Percentiles rank a stretch among this genome's conserved stretches.
Conservation (phyloP, 2,329 filamentous ascomycete genomes). For the Neofusicoccum kwambonambiense region DNA sequence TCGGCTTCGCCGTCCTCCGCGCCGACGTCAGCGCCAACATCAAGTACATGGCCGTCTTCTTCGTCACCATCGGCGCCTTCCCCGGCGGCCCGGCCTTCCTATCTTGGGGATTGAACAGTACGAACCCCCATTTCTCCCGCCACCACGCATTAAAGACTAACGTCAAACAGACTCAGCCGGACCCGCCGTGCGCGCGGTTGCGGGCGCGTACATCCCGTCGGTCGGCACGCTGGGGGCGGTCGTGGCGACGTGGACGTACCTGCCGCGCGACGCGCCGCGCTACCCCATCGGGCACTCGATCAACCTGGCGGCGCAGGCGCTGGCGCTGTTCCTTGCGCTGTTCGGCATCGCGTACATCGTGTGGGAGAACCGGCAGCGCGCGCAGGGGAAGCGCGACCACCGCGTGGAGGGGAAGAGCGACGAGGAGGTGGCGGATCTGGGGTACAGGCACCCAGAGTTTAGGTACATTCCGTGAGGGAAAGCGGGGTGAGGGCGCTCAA, state of each 20-base stretch:
- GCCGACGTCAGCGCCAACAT: slow-evolving; percentile 45
- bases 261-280: slow-evolving; percentile 44
- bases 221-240: slow-evolving; percentile 59
- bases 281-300: slow-evolving; percentile 49
- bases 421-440: slow-evolving; percentile 49
- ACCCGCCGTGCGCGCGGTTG: slow-evolving; percentile 56
- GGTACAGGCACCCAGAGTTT: slow-evolving; percentile 56
- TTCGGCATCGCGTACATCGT: slow-evolving; percentile 54
- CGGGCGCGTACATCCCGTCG: slow-evolving; percentile 50
- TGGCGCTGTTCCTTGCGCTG: slow-evolving; percentile 45
- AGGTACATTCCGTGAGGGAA: slow-evolving; percentile 48
- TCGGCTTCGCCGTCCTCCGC: slow-evolving; percentile 54
- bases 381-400: slow-evolving; percentile 49
- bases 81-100: slow-evolving; percentile 59
- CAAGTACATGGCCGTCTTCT: slow-evolving; percentile 55
- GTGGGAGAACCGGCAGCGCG: slow-evolving; percentile 54
- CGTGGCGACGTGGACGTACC: slow-evolving; percentile 49
- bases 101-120: slow-evolving; percentile 59
- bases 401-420: slow-evolving; percentile 51
- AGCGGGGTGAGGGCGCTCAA: not conserved
- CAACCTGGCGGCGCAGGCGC: slow-evolving; percentile 54
- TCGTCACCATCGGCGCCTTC: slow-evolving; percentile 57
- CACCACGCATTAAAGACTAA: slow-evolving; percentile 50
- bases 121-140: slow-evolving; percentile 41
- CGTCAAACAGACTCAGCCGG: slow-evolving; percentile 50